A percentile compares a stretch with the other conserved stretches of the same genome.
Evolutionary conservation across 2,329 filamentous ascomycete species (phyloP).

Genomic region (Aspergillus brasiliensis): DNA sequence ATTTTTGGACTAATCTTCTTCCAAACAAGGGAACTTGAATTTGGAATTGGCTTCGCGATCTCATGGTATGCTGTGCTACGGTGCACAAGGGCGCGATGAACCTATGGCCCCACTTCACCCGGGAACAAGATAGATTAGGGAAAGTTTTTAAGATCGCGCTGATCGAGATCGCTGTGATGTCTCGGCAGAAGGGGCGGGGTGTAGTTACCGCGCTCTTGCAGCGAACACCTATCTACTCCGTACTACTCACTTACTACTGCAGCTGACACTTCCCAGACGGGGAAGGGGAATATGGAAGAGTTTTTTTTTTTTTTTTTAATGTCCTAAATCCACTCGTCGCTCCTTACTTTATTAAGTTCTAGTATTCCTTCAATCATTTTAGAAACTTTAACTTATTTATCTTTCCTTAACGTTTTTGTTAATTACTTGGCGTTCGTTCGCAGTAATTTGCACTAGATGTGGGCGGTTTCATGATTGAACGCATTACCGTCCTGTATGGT

Average conservation of each 20-base stretch:
- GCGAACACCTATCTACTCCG: background rate
- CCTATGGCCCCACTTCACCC: background rate
- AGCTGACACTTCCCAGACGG: background rate
- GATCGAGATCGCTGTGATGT: slow-evolving; percentile 6
- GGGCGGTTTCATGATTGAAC: background rate
- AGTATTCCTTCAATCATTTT: background rate
- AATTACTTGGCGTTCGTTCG: too few species aligned
- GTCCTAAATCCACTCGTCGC: background rate
- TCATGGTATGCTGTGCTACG: slow-evolving; percentile 4
- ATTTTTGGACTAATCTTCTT: background rate
- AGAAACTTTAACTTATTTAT: too few species aligned
- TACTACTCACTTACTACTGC: background rate
- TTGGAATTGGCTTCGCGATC: background rate
- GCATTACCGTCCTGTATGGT: background rate
- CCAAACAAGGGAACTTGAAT: background rate
- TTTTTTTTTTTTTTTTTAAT: background rate
- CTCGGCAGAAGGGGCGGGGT: background rate
- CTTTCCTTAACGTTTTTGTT: too few species aligned
- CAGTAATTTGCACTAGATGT: too few species aligned
- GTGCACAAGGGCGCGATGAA: slow-evolving; percentile 1
- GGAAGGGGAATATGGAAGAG: background rate
- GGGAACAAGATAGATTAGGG: background rate
- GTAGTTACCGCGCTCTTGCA: background rate
- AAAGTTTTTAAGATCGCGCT: slow-evolving; percentile 7
- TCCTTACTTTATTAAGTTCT: background rate